Conservation (phyloP, 768 basidiomycete species). For the Symmetrospora coprosmae region DNA sequence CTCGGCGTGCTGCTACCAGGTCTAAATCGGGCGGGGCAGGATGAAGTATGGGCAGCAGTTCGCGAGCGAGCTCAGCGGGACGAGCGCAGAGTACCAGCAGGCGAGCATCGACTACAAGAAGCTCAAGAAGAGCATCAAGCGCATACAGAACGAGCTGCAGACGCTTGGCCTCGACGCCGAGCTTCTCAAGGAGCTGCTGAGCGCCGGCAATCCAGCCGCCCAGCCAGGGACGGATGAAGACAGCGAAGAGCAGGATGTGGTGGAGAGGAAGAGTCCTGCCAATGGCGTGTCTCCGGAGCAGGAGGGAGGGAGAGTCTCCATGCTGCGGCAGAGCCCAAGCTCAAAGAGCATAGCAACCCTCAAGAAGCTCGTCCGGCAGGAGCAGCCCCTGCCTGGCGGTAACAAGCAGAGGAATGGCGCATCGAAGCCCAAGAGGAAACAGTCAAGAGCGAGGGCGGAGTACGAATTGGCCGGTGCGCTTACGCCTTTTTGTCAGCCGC, state of each 20-base stretch:
- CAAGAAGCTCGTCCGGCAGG: no score
- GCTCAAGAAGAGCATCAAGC: slow-evolving; percentile 82
- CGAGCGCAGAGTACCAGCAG: slow-evolving; percentile 44
- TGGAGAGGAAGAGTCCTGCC: slow-evolving; percentile 36
- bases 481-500: neutral
- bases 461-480: slow-evolving; percentile 39
- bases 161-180: slow-evolving; percentile 49
- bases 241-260: slow-evolving; percentile 24
- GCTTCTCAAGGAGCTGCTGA: slow-evolving; percentile 40
- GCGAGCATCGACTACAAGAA: slow-evolving; percentile 47
- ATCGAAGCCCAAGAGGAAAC: slow-evolving; percentile 17
- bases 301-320: slow-evolving; percentile 5
- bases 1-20: no score
- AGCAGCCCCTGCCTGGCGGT: no score
- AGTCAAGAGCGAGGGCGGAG: slow-evolving; percentile 37
- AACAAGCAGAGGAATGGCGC: no score
- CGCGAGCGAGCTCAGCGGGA: slow-evolving; percentile 8
- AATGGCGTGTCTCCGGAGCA: neutral
- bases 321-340: no score
- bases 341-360: no score
- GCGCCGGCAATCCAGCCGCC: no score
- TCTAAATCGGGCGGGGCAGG: no score
- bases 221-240: neutral
- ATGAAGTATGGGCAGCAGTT: slow-evolving; percentile 22
- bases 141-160: slow-evolving; percentile 62